phyloP scores from a whole-genome alignment of 768 basidiomycete genomes.

The Phylloporus scabripes region DNA sequence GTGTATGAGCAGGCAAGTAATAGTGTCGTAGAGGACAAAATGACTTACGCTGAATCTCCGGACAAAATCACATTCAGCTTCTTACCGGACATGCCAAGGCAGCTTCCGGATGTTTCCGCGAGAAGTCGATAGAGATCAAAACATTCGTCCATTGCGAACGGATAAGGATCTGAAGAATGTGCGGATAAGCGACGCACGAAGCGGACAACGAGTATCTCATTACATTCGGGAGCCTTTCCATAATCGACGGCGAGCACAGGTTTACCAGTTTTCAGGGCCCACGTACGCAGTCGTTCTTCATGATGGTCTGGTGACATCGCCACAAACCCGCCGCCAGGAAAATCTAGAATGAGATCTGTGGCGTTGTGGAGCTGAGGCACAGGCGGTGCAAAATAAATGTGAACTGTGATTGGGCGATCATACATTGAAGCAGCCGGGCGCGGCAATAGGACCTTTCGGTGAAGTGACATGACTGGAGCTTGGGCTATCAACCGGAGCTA shows the following conservation, averaged over 20 bases:
- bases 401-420: slow-evolving; percentile 74
- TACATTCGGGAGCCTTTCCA: slow-evolving; percentile 95
- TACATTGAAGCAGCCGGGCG: slow-evolving; percentile 74
- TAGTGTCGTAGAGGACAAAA: not conserved
- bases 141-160: slow-evolving; percentile 91
- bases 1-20: slow-evolving; percentile 6
- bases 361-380: slow-evolving; percentile 56
- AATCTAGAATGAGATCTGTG: slow-evolving; percentile 84
- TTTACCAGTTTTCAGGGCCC: slow-evolving; percentile 75
- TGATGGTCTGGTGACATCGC: slow-evolving; percentile 96
- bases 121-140: slow-evolving; percentile 86
- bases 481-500: slow-evolving; percentile 60
- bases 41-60: slow-evolving; percentile 94
- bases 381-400: slow-evolving; percentile 75
- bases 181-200: slow-evolving; percentile 1
- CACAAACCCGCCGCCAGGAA: slow-evolving; percentile 95
- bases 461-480: slow-evolving; percentile 56
- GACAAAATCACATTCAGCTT: slow-evolving; percentile 72
- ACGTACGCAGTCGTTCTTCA: slow-evolving; percentile 84
- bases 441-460: slow-evolving; percentile 75
- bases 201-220: slow-evolving; percentile 20
- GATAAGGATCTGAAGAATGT: slow-evolving; percentile 75
- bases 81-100: slow-evolving; percentile 86
- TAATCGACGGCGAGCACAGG: slow-evolving; percentile 88
- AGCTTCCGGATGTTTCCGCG: slow-evolving; percentile 69